Evolutionary conservation across 1,139 yeast species (phyloP), one percentile per base, ranked within the genome.

Genomic region (Arxiozyma heterogenica): DNA sequence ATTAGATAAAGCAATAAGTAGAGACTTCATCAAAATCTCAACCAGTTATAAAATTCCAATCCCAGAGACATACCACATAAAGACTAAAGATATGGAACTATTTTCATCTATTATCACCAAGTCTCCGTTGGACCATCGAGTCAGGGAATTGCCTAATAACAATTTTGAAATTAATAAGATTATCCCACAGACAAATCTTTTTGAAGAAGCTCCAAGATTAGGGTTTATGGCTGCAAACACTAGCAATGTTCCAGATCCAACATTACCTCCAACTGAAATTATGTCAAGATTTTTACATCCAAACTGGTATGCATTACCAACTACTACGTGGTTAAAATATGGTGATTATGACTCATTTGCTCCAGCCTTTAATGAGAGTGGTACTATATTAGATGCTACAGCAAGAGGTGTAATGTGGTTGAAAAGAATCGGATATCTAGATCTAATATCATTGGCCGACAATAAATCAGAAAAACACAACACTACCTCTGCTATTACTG

Each of bases 271-370:
- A 1, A 78, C 87, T 1, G 87, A 84, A 59, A 78, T 89, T 55
- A 74, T 89, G 69, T 77, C 80, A 51, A 81, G 80, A 55, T 86
- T 87, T 65, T 77, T 85, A 61, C 96, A 90, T 68, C 96, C 97
- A 17, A 86, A 86, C 57, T 86, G 95, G 87, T 84, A 84, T 60
- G 83, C 89, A 9, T 73, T 91, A 51, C 88, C 94, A 8, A 78
- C 87, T 7, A 84, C 96, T 0, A 81, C 82, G 51, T 93, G 97
- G 97, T 72, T 91, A 53, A 78, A 79, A 52, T 83, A 84, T 52
- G 83, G 83, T 51, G 78, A 77, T 11, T 80, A 78, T 57, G 77
- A 78, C 54, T 80, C 89, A 15, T 91, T 89, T 77, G 95, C 94
- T 0, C 98, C 97, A 3, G 68, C 77, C 1, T 71, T 77, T 46